Conservation (phyloP, 352 stramenopile genomes). For the Phytophthora agathidicida region DNA sequence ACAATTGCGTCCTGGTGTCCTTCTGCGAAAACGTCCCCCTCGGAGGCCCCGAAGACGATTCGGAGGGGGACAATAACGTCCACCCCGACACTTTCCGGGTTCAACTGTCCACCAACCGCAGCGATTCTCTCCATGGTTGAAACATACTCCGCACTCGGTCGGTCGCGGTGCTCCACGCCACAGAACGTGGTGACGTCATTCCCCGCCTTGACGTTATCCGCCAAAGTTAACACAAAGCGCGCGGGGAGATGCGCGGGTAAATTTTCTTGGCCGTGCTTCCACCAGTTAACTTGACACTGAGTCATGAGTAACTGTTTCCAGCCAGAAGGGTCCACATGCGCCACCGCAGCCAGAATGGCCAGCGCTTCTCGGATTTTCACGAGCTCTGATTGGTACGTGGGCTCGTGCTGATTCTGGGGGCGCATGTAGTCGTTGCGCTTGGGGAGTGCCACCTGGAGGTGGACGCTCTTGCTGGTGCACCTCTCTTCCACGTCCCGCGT, state of each 20-base stretch:
- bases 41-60: background rate
- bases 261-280: conserved; percentile 25
- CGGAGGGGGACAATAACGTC: conserved; percentile 14
- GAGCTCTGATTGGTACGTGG: conserved; percentile 1
- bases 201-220: background rate
- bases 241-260: conserved; percentile 20
- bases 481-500: background rate
- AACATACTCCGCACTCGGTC: background rate
- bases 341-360: conserved; percentile 33
- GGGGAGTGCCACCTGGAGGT: conserved; percentile 16
- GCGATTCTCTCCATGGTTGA: conserved; percentile 14
- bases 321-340: conserved; percentile 19
- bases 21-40: background rate
- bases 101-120: background rate
- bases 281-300: conserved; percentile 30
- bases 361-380: conserved; percentile 27
- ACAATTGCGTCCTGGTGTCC: conserved; percentile 4
- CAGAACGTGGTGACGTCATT: conserved; percentile 9
- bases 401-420: conserved; percentile 10
- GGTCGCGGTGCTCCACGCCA: background rate
- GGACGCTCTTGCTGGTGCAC: background rate
- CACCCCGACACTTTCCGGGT: background rate
- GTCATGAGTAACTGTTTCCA: conserved; percentile 35
- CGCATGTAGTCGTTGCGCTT: background rate
- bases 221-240: conserved; percentile 19